These are phyloP conservation scores for Saccharomycopsis crataegensis DNA, from an alignment of 1,139 yeast species.

Conservation along the genomic window DNA sequence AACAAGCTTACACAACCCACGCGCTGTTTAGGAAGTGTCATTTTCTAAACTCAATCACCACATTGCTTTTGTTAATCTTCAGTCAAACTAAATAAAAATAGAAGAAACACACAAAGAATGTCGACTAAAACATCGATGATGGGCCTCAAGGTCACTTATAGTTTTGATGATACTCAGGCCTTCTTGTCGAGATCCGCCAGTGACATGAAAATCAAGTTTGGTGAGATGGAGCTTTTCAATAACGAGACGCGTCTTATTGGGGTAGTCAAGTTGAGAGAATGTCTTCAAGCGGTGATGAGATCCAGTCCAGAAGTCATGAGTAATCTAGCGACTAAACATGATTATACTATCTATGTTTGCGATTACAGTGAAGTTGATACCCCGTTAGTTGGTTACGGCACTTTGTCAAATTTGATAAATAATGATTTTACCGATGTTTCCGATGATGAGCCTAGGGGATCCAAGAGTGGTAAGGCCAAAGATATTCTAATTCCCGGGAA, in stretches of 20 bases:
- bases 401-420: slow-evolving; percentile 13
- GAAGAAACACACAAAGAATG: slow-evolving; percentile 3
- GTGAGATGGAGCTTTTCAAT: slow-evolving; percentile 17
- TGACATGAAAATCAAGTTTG: slow-evolving; percentile 14
- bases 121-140: slow-evolving; percentile 18
- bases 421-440: slow-evolving; percentile 10
- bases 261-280: slow-evolving; percentile 16
- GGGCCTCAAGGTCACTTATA: slow-evolving; percentile 18
- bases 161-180: slow-evolving; percentile 14
- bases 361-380: slow-evolving; percentile 18
- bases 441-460: slow-evolving; percentile 1
- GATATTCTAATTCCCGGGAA: slow-evolving; percentile 19
- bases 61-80: no score
- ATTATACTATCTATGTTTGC: slow-evolving; percentile 18
- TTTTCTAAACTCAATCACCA: no score
- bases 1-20: no score
- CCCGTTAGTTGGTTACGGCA: slow-evolving; percentile 19
- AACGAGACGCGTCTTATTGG: slow-evolving; percentile 17
- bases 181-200: slow-evolving; percentile 11
- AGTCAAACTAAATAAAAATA: no score
- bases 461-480: slow-evolving; percentile 2
- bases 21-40: no score
- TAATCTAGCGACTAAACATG: slow-evolving; percentile 8
- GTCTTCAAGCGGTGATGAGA: slow-evolving; percentile 14
- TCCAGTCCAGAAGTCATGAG: slow-evolving; percentile 17